Evolutionary conservation across 257 asterid species (phyloP).

Genomic region (Nicotiana tabacum): DNA sequence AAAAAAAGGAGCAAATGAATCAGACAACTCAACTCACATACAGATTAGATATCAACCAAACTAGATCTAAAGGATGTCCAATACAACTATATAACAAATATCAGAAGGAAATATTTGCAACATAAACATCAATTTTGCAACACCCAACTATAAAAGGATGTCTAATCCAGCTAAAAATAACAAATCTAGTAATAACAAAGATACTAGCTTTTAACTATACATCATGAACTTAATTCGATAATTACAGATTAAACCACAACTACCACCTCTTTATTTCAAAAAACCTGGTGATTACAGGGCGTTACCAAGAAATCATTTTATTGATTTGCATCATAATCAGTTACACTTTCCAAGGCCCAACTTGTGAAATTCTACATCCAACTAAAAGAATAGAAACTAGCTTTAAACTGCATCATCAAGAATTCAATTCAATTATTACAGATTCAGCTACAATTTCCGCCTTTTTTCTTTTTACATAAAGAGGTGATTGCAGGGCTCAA

Average conservation of each 20-base stretch:
- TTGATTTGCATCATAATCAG: too few relatives aligned
- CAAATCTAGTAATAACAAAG: not conserved
- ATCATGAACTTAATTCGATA: not conserved
- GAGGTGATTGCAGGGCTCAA: not conserved
- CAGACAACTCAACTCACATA: not conserved
- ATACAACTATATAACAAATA: not conserved
- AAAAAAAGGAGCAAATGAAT: not conserved
- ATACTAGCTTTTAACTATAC: not conserved
- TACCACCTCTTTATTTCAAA: not conserved
- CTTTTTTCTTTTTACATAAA: not conserved
- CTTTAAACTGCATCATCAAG: not conserved
- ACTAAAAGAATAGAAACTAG: not conserved
- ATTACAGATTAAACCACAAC: not conserved
- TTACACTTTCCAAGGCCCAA: not conserved
- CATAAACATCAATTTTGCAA: not conserved
- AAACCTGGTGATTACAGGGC: not conserved
- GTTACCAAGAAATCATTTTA: not conserved
- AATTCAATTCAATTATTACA: slow-evolving; percentile 1
- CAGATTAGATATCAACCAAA: not conserved
- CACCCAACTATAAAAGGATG: not conserved
- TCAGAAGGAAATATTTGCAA: not conserved
- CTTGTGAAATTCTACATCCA: not conserved
- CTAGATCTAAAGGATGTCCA: not conserved
- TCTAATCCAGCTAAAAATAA: not conserved
- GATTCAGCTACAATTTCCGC: not conserved